Conservation (phyloP, 805 yeast genomes). For the Cyberlindnera xishuangbannaensis region DNA sequence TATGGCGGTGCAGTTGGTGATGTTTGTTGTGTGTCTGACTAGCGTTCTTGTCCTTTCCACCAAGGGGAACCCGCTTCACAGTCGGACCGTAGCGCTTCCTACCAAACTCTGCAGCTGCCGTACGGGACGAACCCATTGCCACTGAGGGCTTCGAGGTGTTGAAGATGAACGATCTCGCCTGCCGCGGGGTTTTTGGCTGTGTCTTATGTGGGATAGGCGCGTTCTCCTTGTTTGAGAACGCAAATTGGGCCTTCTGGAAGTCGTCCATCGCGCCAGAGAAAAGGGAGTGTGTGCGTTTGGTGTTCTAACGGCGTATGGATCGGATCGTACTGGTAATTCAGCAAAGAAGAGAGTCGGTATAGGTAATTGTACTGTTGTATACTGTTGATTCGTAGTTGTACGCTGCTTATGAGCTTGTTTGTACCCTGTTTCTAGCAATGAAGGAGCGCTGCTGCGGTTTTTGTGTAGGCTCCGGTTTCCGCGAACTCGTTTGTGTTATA, state of each 20-base stretch:
- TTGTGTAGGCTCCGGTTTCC: too few species aligned
- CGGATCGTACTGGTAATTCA: too few species aligned
- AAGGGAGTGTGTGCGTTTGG: too few species aligned
- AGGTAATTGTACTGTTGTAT: too few species aligned
- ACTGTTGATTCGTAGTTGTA: too few species aligned
- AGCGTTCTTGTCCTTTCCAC: constrained; percentile 23
- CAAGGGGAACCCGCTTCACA: constrained; percentile 22
- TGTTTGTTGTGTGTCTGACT: constrained; percentile 1
- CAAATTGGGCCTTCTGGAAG: constrained; percentile 1
- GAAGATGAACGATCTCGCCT: constrained; percentile 4
- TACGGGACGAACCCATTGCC: background rate
- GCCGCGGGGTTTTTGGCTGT: constrained; percentile 10
- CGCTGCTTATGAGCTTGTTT: too few species aligned
- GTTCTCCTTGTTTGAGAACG: constrained; percentile 14
- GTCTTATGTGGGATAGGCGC: constrained; percentile 5
- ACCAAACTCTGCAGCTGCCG: background rate
- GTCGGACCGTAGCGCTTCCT: background rate
- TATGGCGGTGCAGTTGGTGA: too few species aligned
- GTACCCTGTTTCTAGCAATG: too few species aligned
- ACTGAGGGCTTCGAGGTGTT: background rate
- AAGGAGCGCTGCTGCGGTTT: too few species aligned
- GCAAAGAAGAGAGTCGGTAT: too few species aligned
- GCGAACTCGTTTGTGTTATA: too few species aligned
- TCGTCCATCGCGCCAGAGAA: constrained; percentile 4
- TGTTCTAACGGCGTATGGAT: too few species aligned